Percentiles rank a stretch among this genome's conserved stretches.
These are phyloP conservation scores for Vitis labrusca DNA, from an alignment of 164 flowering plant genomes.

Conservation along the genomic window DNA sequence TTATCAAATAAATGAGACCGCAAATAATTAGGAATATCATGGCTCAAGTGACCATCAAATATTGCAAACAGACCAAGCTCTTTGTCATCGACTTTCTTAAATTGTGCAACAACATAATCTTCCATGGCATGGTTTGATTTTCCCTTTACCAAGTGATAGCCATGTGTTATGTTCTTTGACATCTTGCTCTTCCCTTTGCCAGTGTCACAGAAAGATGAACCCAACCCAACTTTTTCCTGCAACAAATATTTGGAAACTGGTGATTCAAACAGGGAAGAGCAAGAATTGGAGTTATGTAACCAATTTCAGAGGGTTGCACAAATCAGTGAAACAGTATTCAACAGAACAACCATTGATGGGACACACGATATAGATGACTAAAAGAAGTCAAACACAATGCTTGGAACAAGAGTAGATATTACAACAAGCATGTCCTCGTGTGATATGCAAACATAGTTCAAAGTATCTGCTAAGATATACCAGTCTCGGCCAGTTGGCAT, in stretches of 20 bases:
- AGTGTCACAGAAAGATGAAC: constrained; percentile 59
- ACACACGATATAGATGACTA: no score
- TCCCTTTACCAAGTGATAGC: constrained; percentile 80
- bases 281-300: no score
- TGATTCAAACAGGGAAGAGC: no score
- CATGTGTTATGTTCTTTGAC: constrained; percentile 67
- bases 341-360: neutral
- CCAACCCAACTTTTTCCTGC: constrained; percentile 74
- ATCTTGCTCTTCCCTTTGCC: constrained; percentile 92
- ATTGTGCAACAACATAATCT: constrained; percentile 82
- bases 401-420: no score
- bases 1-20: constrained; percentile 73
- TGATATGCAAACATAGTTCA: no score
- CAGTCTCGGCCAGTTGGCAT: no score
- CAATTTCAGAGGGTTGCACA: neutral
- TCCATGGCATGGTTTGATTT: constrained; percentile 81
- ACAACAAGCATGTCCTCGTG: no score
- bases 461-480: no score
- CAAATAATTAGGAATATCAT: constrained; percentile 73
- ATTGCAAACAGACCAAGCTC: constrained; percentile 95
- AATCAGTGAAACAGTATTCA: neutral
- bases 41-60: constrained; percentile 92
- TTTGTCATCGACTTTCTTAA: constrained; percentile 61
- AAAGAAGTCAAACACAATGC: no score
- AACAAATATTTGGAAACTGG: constrained; percentile 2